A percentile compares a stretch with the other conserved stretches of the same genome.
Evolutionary conservation across 129 eudicot genomes (phyloP).

Genomic region (Arctium minus): DNA sequence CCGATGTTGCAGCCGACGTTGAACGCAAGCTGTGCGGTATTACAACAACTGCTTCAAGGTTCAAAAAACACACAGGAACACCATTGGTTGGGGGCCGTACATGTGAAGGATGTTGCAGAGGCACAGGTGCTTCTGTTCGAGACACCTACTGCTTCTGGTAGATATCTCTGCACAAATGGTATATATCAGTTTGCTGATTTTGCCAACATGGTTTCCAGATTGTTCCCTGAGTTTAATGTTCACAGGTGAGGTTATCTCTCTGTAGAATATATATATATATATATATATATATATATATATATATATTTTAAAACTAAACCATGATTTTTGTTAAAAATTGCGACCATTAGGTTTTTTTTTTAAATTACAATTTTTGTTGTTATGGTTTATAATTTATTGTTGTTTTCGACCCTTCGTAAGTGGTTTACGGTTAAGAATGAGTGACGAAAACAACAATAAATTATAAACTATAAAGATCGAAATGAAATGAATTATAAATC

Average conservation of each 20-base stretch:
- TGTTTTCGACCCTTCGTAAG: no score
- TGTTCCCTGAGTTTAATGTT: slow-evolving; percentile 66
- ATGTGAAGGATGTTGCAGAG: slow-evolving; percentile 76
- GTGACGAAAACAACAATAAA: no score
- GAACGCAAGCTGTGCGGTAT: slow-evolving; percentile 75
- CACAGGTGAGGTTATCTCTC: slow-evolving; percentile 41
- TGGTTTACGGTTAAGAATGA: no score
- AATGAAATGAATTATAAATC: no score
- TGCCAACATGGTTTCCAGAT: slow-evolving; percentile 54
- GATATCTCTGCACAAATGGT: slow-evolving; percentile 75
- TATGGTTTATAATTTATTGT: no score
- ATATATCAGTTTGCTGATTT: slow-evolving; percentile 69
- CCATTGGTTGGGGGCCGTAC: slow-evolving; percentile 76
- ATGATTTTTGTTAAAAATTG: no score
- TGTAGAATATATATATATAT: background rate
- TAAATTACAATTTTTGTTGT: no score
- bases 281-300: no score
- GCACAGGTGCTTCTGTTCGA: slow-evolving; percentile 66
- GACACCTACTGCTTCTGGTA: slow-evolving; percentile 57
- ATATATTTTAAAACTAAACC: no score
- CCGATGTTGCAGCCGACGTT: slow-evolving; percentile 58
- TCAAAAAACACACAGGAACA: slow-evolving; percentile 64
- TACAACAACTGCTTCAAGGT: slow-evolving; percentile 59
- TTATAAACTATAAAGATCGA: no score
- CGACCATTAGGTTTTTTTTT: background rate